phyloP scores from a whole-genome alignment of 148 eudicot genomes.

The Cornus controversa region DNA sequence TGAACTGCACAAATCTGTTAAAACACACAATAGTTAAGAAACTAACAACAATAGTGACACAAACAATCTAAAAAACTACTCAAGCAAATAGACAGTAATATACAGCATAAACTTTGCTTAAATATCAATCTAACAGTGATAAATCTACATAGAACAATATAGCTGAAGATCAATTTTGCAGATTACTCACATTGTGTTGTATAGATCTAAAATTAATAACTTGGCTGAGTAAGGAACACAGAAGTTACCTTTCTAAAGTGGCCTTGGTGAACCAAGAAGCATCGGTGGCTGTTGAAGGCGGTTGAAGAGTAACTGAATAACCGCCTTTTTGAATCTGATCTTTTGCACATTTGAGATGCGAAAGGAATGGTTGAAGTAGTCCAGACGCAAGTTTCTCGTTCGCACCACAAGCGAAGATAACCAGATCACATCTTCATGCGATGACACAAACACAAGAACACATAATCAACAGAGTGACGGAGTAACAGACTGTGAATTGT shows the following conservation, averaged over 20 bases:
- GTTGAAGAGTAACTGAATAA: constrained; percentile 68
- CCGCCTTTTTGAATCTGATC: constrained; percentile 86
- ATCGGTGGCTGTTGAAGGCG: constrained; percentile 26
- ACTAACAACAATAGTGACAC: too few species aligned
- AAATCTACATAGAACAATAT: neutral
- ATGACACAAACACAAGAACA: neutral
- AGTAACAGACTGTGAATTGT: neutral
- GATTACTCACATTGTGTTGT: neutral
- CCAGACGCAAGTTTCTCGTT: constrained; percentile 82
- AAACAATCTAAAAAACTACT: neutral
- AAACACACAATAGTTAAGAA: neutral
- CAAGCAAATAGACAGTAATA: neutral
- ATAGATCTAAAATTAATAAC: neutral
- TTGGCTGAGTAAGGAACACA: neutral
- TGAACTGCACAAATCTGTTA: neutral
- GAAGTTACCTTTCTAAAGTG: constrained; percentile 53
- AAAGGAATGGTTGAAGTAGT: constrained; percentile 61
- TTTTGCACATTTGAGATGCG: constrained; percentile 59
- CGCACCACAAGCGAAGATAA: constrained; percentile 57
- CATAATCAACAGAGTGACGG: neutral
- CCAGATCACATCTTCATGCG: constrained; percentile 67
- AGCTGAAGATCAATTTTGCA: neutral
- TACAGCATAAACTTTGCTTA: neutral
- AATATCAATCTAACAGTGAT: neutral
- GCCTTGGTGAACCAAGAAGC: constrained; percentile 78